A percentile compares a stretch with the other conserved stretches of the same genome.
phyloP scores from a whole-genome alignment of 129 eudicot species.

The Oenanthe sinensis region DNA sequence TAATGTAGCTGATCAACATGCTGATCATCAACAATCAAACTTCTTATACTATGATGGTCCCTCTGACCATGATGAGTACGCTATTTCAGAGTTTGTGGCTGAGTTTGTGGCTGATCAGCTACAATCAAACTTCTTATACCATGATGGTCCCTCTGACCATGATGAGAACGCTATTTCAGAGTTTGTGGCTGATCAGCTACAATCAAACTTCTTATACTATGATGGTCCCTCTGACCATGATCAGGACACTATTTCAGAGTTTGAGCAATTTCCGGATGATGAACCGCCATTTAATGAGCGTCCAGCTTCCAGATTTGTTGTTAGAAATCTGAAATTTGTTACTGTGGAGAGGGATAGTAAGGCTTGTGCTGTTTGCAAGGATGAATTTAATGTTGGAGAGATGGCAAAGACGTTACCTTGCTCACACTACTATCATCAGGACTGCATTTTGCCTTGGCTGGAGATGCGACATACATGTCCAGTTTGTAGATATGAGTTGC shows the following conservation, averaged over 20 bases:
- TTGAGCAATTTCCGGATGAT: conserved; percentile 47
- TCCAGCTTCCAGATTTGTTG: conserved; percentile 47
- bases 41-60: not conserved
- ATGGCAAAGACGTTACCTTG: conserved; percentile 46
- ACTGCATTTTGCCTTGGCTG: conserved; percentile 62
- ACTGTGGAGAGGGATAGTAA: conserved; percentile 19
- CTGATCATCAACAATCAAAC: not conserved
- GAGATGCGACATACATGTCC: conserved; percentile 61
- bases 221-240: conserved; percentile 16
- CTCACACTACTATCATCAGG: conserved; percentile 51
- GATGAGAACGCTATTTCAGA: too few species aligned
- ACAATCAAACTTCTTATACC: too few species aligned
- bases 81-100: too few species aligned
- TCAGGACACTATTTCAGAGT: conserved; percentile 33
- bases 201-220: too few species aligned
- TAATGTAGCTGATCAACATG: too few species aligned
- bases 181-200: too few species aligned
- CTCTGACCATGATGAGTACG: too few species aligned
- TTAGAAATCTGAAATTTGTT: conserved; percentile 34
- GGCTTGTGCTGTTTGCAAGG: conserved; percentile 64
- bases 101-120: too few species aligned
- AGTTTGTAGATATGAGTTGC: conserved; percentile 55
- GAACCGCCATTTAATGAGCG: conserved; percentile 30
- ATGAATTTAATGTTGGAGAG: conserved; percentile 47
- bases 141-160: too few species aligned